These are phyloP conservation scores for Caryopteris hybrid DNA, from an alignment of 305 asterid genomes.

Conservation along the genomic window DNA sequence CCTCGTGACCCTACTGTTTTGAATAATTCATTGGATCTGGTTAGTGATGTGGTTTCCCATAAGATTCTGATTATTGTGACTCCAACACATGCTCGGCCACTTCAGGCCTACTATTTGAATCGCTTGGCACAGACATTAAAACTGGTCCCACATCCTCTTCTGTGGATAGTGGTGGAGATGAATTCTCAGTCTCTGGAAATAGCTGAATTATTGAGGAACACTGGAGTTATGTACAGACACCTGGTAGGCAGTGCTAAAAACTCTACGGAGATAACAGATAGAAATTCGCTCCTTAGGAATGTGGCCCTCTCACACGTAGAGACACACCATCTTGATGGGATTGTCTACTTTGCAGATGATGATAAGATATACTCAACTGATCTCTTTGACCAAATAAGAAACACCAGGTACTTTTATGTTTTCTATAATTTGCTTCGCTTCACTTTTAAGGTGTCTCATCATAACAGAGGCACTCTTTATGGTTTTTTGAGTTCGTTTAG, in stretches of 20 bases:
- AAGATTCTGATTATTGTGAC: conserved; percentile 76
- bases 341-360: conserved; percentile 71
- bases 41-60: conserved; percentile 16
- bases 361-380: conserved; percentile 46
- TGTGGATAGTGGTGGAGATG: conserved; percentile 90
- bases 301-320: conserved; percentile 73
- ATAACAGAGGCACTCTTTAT: neutral
- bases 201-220: conserved; percentile 62
- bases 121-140: conserved; percentile 55
- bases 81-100: conserved; percentile 41
- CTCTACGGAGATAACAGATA: conserved; percentile 34
- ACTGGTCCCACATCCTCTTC: conserved; percentile 51
- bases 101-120: conserved; percentile 52
- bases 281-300: conserved; percentile 44
- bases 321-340: conserved; percentile 68
- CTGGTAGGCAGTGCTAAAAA: conserved; percentile 43
- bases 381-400: conserved; percentile 69
- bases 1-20: neutral
- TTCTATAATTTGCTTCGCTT: neutral
- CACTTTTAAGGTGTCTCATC: neutral
- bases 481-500: neutral
- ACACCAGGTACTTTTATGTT: conserved; percentile 52
- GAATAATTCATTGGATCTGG: conserved; percentile 25
- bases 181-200: conserved; percentile 49
- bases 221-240: conserved; percentile 73